These are phyloP conservation scores for Leccinum cinnamomeum DNA, from an alignment of 1,284 basidiomycete genomes.

Conservation along the genomic window DNA sequence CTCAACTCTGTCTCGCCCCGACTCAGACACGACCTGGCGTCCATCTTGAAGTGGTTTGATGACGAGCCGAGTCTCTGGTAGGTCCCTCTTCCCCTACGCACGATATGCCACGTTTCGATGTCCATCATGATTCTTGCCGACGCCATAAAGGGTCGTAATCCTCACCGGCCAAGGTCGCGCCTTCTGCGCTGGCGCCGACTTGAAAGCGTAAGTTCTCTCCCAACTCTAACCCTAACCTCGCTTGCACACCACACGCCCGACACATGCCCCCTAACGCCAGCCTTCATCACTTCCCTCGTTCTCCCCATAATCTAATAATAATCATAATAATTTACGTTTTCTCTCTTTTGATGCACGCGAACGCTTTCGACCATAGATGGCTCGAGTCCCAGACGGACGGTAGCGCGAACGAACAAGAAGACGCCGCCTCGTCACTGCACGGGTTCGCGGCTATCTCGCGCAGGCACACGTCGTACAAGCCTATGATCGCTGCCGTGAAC, in stretches of 20 bases:
- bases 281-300: neutral
- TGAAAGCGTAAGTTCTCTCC: constrained; percentile 55
- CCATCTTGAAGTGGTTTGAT: constrained; percentile 76
- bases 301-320: neutral
- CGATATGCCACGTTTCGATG: neutral
- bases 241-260: neutral
- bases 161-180: constrained; percentile 74
- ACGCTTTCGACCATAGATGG: constrained; percentile 23
- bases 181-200: constrained; percentile 83
- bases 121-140: neutral
- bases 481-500: constrained; percentile 81
- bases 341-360: neutral
- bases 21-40: constrained; percentile 57
- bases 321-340: no score
- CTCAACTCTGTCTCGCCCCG: constrained; percentile 73
- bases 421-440: constrained; percentile 43
- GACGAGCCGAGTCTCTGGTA: constrained; percentile 71
- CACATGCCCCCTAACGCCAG: neutral
- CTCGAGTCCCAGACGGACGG: constrained; percentile 15
- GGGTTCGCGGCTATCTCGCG: constrained; percentile 81
- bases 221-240: neutral
- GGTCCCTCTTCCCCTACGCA: constrained; percentile 18
- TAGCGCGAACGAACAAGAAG: constrained; percentile 42
- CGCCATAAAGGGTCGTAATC: constrained; percentile 61
- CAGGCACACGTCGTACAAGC: constrained; percentile 63